Evolutionary conservation across 805 yeast species (phyloP), one percentile per base, ranked within the genome.

Genomic region (Debaryomyces maramus): DNA sequence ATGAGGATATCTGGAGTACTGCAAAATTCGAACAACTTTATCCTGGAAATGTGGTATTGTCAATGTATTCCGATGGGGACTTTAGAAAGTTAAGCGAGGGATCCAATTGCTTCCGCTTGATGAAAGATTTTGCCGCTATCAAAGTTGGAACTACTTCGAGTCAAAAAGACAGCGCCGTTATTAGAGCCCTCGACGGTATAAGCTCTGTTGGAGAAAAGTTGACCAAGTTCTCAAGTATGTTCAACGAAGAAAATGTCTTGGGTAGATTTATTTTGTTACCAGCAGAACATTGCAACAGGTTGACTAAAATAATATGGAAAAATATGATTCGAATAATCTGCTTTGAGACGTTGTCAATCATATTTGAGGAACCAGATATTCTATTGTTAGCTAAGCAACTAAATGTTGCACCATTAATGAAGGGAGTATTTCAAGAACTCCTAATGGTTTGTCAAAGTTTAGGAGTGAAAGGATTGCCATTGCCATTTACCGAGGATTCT

Each of bases 301-400:
- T 39, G 13, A 26, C 30, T 11, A 29, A 22, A 11, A 16, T 26
- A 17, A 36, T 43, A 33, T 48, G 50, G 51, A 52, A 38, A 32
- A 43, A 38, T 20, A 27, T 50, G 17, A 37, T 52, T 10, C 8
- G 28, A 5, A 15, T 26, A 4, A 35, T 51, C 7, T 41, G 53
- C 38, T 43, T 55, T 17, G 53, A 50, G 9, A 10, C 46, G 5
- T 38, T 52, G 7, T 44, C 58, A 7, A 43, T 55, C 8, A 41
- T 53, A 9, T 48, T 48, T 39, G 58, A 52, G 31, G 50, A 52
- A 32, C 40, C 46, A 5, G 45, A 53, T 36, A 36, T 51, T 2
- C 27, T 43, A 30, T 27, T 22, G n/a, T 39, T 55, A 29, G 32
- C 45, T 21, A 30, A 43, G 18, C 30, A 18, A 4, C 8, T 28